A percentile compares a stretch with the other conserved stretches of the same genome.
Conservation (phyloP, 495 filamentous ascomycete species). For the Aspergillus mulundensis region DNA sequence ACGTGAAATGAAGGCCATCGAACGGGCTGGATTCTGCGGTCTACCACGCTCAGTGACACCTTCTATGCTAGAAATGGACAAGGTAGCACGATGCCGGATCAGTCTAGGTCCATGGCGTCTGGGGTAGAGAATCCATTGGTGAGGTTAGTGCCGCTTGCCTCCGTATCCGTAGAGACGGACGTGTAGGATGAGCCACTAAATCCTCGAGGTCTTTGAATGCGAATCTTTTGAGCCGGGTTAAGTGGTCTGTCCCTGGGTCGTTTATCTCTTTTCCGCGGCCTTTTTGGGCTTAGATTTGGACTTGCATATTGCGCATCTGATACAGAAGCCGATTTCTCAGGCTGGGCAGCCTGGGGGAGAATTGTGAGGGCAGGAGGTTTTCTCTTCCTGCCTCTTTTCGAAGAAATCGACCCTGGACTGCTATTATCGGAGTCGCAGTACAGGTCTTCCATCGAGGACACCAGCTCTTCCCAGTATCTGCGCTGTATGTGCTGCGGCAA, state of each 20-base stretch:
- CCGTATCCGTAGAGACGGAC: conserved; percentile 15
- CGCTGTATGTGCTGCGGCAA: conserved; percentile 15
- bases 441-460: conserved; percentile 30
- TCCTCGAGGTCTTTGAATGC: conserved; percentile 4
- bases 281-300: conserved; percentile 23
- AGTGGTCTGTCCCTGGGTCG: neutral
- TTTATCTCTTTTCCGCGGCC: conserved; percentile 24
- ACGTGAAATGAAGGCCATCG: neutral
- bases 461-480: conserved; percentile 31
- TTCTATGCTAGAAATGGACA: neutral
- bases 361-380: conserved; percentile 25
- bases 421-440: conserved; percentile 22
- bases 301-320: conserved; percentile 12
- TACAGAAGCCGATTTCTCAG: neutral
- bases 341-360: neutral
- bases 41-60: neutral
- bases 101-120: conserved; percentile 24
- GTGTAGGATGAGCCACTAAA: conserved; percentile 18
- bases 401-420: neutral
- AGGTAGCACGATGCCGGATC: neutral
- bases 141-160: conserved; percentile 6
- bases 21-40: neutral
- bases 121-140: conserved; percentile 1
- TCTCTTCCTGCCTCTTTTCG: conserved; percentile 36
- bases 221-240: conserved; percentile 2